phyloP scores from a whole-genome alignment of 805 yeast genomes.

The Suhomyces faveliae region DNA sequence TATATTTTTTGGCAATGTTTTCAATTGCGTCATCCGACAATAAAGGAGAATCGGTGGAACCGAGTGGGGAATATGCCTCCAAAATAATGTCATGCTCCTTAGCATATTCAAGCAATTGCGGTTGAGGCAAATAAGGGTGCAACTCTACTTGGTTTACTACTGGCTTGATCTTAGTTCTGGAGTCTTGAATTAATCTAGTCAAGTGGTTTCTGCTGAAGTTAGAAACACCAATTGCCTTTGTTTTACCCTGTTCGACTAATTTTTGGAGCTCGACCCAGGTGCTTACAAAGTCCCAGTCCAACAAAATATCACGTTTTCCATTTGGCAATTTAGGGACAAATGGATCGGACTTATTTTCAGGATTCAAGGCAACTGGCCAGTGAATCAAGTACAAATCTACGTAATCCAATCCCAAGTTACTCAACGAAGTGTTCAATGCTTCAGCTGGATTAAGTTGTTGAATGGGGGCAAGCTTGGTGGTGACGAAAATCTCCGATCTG shows the following conservation, averaged over 20 bases:
- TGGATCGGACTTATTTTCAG: constrained; percentile 3
- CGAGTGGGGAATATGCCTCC: constrained; percentile 35
- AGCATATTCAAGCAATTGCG: constrained; percentile 12
- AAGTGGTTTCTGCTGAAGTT: constrained; percentile 32
- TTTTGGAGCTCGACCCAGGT: constrained; percentile 37
- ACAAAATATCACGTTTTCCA: constrained; percentile 15
- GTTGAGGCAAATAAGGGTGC: constrained; percentile 37
- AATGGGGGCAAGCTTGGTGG: constrained; percentile 66
- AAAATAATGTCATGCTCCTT: constrained; percentile 17
- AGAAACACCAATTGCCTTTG: constrained; percentile 36
- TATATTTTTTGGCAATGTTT: constrained; percentile 30
- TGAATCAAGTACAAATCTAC: constrained; percentile 76
- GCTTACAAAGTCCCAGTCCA: constrained; percentile 29
- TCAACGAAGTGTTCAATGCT: constrained; percentile 57
- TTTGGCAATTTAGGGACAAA: constrained; percentile 41
- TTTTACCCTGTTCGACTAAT: constrained; percentile 18
- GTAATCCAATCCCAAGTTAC: constrained; percentile 66
- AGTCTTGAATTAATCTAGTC: constrained; percentile 22
- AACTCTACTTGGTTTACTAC: constrained; percentile 36
- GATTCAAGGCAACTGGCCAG: constrained; percentile 57
- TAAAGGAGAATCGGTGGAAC: constrained; percentile 36
- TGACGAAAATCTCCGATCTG: constrained; percentile 62
- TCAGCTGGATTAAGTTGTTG: constrained; percentile 49
- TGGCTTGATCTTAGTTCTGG: constrained; percentile 23
- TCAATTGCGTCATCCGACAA: constrained; percentile 29